Base-by-base conservation (phyloP, 140 eudicot genomes). In the Senecio squalidus region DNA sequence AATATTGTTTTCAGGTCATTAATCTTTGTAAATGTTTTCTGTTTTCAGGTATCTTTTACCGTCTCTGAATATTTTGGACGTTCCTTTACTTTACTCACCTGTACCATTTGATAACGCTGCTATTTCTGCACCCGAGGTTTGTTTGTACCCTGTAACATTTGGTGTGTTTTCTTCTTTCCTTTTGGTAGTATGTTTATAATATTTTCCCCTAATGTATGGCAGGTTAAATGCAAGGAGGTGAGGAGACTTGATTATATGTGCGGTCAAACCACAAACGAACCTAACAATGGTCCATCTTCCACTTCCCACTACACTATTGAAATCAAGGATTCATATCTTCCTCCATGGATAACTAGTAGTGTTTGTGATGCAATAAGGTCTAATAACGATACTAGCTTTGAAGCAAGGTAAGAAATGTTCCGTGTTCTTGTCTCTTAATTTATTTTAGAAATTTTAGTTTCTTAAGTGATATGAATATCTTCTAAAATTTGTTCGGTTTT, bases 181-280 rank as follows among this genome's bases (percentile, higher is more conserved):
- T 53, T 38, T 21, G 10, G 14, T 34, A 24, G 24, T 28, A 45
- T 14, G 0, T 34, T 17, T 26, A 33, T 20, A 9, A 58, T n/a
- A 16, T 51, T 14, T 24, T 18, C 4, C 22, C 11, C 14, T 55
- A 9, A 14, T 71, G 36, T 45, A 43, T 23, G 60, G 22, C 76
- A 90, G 97, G 79, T 90, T 54, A 80, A 70, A 60, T 90, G 95
- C 81, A 85, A 80, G 77, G 95, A 85, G 70, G 81, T 85, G 39
- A 83, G 70, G 72, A 78, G 59, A 62, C 72, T 76, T 29, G 94
- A 83, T 63, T 49, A 72, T 24, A 11, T 60, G n/a, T 54, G 78
- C 49, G 68, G 45, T 38, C 55, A 55, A 64, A 67, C 44, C 43
- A 51, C 58, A 63, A 74, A 41, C 13, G 82, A 75, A 64, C 62